Conservation (phyloP, 768 basidiomycete species). For the Rhizopogon sp. region DNA sequence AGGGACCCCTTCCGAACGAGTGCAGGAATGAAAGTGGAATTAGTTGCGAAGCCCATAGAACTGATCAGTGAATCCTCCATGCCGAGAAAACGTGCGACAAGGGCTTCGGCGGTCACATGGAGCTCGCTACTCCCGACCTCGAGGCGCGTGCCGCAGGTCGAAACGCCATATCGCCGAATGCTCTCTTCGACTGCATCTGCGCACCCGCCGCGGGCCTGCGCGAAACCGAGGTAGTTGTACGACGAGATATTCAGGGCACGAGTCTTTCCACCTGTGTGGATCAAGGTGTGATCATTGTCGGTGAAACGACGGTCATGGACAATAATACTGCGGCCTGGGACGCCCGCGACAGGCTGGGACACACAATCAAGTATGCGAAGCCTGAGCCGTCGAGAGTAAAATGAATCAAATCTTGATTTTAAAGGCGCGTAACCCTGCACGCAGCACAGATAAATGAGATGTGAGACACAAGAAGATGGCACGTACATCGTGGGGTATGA, state of each 20-base stretch:
- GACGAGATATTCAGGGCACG: constrained; percentile 95
- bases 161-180: constrained; percentile 78
- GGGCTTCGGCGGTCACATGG: constrained; percentile 75
- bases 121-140: constrained; percentile 87
- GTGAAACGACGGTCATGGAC: constrained; percentile 79
- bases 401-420: constrained; percentile 98
- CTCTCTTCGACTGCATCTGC: constrained; percentile 90
- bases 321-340: constrained; percentile 89
- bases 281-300: constrained; percentile 77
- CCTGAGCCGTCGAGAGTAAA: constrained; percentile 96
- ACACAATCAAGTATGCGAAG: constrained; percentile 95
- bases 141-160: constrained; percentile 69
- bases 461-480: background rate
- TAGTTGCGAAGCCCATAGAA: constrained; percentile 95
- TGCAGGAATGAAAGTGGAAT: constrained; percentile 90
- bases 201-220: constrained; percentile 87
- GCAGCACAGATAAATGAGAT: background rate
- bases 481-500: constrained; percentile 81
- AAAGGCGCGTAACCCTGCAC: constrained; percentile 90
- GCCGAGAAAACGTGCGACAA: constrained; percentile 88
- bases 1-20: constrained; percentile 87
- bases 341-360: constrained; percentile 86
- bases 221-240: constrained; percentile 99
- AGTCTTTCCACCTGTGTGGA: constrained; percentile 73
- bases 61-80: constrained; percentile 85